Evolutionary conservation across 345 rosid species (phyloP).

Genomic region (Hibiscus tridactylites): DNA sequence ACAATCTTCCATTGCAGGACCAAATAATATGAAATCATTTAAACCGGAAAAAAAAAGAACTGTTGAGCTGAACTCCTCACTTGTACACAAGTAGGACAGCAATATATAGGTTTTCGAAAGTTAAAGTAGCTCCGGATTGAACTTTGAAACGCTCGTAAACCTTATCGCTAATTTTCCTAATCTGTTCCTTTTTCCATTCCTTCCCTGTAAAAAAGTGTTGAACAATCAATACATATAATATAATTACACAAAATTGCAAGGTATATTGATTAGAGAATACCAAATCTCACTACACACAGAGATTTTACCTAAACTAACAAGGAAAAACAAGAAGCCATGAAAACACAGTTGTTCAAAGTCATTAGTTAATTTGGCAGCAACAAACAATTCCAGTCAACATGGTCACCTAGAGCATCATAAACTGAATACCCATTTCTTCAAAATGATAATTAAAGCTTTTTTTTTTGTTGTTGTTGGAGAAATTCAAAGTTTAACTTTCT

Average conservation of each 20-base stretch:
- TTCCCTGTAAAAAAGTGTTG: slow-evolving; percentile 39
- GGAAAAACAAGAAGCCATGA: not conserved
- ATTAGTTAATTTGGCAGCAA: not conserved
- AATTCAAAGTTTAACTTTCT: not conserved
- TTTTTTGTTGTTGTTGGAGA: too few relatives aligned
- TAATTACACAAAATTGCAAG: not conserved
- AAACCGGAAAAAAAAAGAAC: not conserved
- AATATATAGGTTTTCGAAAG: slow-evolving; percentile 81
- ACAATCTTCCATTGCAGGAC: not conserved
- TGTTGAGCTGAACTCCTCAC: slow-evolving; percentile 25
- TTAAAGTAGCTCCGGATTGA: slow-evolving; percentile 48
- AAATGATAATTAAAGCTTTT: not conserved
- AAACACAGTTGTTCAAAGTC: not conserved
- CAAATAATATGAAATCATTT: not conserved
- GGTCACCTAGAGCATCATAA: not conserved
- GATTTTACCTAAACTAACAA: not conserved
- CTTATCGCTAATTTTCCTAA: slow-evolving; percentile 53
- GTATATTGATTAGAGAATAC: not conserved
- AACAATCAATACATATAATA: not conserved
- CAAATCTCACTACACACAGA: not conserved
- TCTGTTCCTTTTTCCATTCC: slow-evolving; percentile 71
- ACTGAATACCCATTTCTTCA: slow-evolving; percentile 6
- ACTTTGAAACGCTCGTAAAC: slow-evolving; percentile 45
- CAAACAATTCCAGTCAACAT: not conserved
- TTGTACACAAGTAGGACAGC: slow-evolving; percentile 82